phyloP scores from a whole-genome alignment of 257 asterid species.

The Ocimum tenuiflorum region DNA sequence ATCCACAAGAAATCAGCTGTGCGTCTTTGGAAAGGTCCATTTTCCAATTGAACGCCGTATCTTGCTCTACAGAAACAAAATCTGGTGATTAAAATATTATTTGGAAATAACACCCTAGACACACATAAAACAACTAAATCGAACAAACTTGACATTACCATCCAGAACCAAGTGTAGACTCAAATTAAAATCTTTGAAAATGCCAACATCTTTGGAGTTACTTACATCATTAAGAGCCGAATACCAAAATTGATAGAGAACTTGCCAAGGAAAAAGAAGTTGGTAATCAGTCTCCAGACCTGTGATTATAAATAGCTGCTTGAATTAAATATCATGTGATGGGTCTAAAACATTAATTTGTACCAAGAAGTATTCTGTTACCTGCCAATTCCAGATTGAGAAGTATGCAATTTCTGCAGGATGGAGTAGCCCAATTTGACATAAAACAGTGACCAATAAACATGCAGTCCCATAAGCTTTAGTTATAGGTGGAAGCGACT shows the following conservation, averaged over 20 bases:
- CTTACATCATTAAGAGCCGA: slow-evolving; percentile 97
- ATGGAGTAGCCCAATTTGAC: slow-evolving; percentile 52
- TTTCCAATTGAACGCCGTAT: slow-evolving; percentile 94
- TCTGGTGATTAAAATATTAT: slow-evolving; percentile 10
- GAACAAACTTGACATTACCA: no score
- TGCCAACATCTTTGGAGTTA: slow-evolving; percentile 9
- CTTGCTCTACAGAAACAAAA: slow-evolving; percentile 61
- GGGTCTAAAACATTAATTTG: background rate
- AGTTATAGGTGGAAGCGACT: slow-evolving; percentile 91
- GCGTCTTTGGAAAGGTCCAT: slow-evolving; percentile 79
- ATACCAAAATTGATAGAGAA: slow-evolving; percentile 94
- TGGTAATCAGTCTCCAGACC: slow-evolving; percentile 78
- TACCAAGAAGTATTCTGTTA: slow-evolving; percentile 22
- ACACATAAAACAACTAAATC: background rate
- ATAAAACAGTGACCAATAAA: slow-evolving; percentile 45
- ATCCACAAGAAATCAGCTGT: slow-evolving; percentile 99
- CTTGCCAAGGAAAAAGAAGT: slow-evolving; percentile 76
- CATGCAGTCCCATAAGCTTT: slow-evolving; percentile 89
- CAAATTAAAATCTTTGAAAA: no score
- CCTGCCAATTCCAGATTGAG: slow-evolving; percentile 60
- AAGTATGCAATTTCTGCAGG: slow-evolving; percentile 52
- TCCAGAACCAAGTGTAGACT: no score
- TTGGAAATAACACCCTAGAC: slow-evolving; percentile 5
- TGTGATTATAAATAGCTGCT: slow-evolving; percentile 22
- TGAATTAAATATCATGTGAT: background rate